phyloP scores from a whole-genome alignment of 2,329 filamentous ascomycete genomes.

The Penicillium hesseltinei region DNA sequence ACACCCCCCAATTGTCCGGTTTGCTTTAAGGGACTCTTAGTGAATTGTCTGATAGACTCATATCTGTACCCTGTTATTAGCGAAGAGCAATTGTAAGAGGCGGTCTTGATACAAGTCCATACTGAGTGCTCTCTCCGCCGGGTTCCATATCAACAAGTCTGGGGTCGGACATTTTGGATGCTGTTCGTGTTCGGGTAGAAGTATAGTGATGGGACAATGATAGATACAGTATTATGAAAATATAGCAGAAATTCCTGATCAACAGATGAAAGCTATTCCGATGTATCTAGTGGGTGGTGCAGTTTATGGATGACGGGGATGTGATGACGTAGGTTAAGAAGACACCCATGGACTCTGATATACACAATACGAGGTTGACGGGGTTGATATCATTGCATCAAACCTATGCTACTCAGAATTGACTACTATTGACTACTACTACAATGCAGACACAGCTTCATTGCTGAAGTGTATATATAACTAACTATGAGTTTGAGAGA shows the following conservation, averaged over 20 bases:
- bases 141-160: conserved; percentile 59
- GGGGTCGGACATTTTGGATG: conserved; percentile 46
- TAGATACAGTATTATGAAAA: neutral
- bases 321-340: conserved; percentile 24
- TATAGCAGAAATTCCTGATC: neutral
- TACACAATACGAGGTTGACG: neutral
- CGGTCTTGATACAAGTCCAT: conserved; percentile 19
- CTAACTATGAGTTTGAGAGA: neutral
- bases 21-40: conserved; percentile 52
- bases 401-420: neutral
- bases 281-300: neutral
- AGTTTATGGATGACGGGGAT: conserved; percentile 8
- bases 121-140: conserved; percentile 62
- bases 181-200: neutral
- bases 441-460: neutral
- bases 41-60: conserved; percentile 55
- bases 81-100: neutral
- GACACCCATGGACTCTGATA: neutral
- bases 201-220: neutral
- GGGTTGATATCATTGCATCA: neutral
- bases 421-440: neutral
- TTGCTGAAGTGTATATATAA: neutral
- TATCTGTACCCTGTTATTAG: conserved; percentile 45
- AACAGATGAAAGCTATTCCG: neutral
- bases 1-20: conserved; percentile 58